A percentile compares a stretch with the other conserved stretches of the same genome.
These are phyloP conservation scores for Pseudopyrenochaeta lycopersici DNA, from an alignment of 2,329 filamentous ascomycete species.

Conservation along the genomic window DNA sequence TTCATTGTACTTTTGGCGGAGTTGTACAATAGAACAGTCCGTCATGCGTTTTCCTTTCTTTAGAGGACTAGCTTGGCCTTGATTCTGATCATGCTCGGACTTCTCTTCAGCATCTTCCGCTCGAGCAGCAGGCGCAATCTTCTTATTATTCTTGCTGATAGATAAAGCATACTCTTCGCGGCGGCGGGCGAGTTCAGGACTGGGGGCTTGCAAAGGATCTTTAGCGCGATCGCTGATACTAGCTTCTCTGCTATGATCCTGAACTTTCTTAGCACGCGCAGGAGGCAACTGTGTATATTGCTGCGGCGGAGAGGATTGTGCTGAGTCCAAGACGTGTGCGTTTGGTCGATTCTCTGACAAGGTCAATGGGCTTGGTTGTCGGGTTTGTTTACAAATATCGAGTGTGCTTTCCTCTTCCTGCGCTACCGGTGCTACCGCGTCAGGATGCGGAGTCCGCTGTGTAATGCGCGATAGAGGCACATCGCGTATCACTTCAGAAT, in stretches of 20 bases:
- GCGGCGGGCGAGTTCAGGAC: conserved; percentile 11
- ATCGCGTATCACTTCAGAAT: neutral
- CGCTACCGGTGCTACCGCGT: too few relatives aligned
- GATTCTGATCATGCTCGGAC: neutral
- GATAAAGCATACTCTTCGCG: conserved; percentile 12
- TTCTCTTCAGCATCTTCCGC: neutral
- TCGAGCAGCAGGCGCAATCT: neutral
- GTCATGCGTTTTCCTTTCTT: conserved; percentile 4
- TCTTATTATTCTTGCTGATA: neutral
- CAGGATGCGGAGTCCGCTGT: neutral
- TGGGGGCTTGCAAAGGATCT: neutral
- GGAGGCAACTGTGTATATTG: neutral
- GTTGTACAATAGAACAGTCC: too few relatives aligned
- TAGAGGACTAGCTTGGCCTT: neutral
- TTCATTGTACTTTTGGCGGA: neutral
- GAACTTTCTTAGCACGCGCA: neutral
- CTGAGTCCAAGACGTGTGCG: neutral
- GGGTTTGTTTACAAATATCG: neutral
- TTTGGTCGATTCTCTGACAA: neutral
- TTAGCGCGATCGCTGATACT: neutral
- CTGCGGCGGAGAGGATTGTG: neutral
- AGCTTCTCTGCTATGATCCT: neutral
- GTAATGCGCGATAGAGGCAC: neutral
- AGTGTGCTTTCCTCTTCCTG: neutral
- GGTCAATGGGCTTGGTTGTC: neutral